Percentiles rank a stretch among this genome's conserved stretches.
Evolutionary conservation across 306 rosid genomes (phyloP).

Genomic region (Malus sieversii): DNA sequence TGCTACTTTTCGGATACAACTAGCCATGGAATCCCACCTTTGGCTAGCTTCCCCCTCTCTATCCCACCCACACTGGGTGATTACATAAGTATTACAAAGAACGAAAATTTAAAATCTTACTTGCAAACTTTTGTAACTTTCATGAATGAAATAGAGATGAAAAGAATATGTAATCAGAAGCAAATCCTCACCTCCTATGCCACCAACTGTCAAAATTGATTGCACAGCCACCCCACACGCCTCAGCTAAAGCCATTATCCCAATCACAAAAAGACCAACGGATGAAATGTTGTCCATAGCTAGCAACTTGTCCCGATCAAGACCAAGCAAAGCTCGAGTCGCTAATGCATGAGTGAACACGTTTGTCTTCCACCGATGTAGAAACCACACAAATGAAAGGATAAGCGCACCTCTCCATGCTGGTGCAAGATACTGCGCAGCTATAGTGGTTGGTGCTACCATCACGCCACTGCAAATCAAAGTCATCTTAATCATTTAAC

Average conservation of each 20-base stretch:
- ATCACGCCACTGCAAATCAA: slow-evolving; percentile 59
- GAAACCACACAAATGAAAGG: slow-evolving; percentile 78
- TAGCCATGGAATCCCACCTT: too few relatives aligned
- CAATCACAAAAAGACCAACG: slow-evolving; percentile 71
- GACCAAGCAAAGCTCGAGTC: slow-evolving; percentile 29
- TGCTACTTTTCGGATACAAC: too few relatives aligned
- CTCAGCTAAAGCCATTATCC: slow-evolving; percentile 85
- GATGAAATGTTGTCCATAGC: slow-evolving; percentile 71
- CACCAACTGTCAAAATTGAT: slow-evolving; percentile 87
- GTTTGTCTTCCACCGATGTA: slow-evolving; percentile 76
- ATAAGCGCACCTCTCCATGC: slow-evolving; percentile 77
- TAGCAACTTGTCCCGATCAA: slow-evolving; percentile 66
- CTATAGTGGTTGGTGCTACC: slow-evolving; percentile 84
- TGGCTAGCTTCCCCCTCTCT: too few relatives aligned
- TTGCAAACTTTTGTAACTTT: neutral
- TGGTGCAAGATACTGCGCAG: slow-evolving; percentile 57
- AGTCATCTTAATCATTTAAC: slow-evolving; percentile 21
- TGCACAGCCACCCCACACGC: slow-evolving; percentile 95
- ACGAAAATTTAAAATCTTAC: neutral
- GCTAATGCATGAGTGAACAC: slow-evolving; percentile 45
- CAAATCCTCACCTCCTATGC: slow-evolving; percentile 65
- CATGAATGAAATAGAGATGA: neutral
- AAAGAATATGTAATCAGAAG: neutral
- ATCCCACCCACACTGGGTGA: too few relatives aligned
- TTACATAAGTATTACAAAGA: neutral